Evolutionary conservation across 768 basidiomycete species (phyloP).

Genomic region (Kwoniella dendrophila): DNA sequence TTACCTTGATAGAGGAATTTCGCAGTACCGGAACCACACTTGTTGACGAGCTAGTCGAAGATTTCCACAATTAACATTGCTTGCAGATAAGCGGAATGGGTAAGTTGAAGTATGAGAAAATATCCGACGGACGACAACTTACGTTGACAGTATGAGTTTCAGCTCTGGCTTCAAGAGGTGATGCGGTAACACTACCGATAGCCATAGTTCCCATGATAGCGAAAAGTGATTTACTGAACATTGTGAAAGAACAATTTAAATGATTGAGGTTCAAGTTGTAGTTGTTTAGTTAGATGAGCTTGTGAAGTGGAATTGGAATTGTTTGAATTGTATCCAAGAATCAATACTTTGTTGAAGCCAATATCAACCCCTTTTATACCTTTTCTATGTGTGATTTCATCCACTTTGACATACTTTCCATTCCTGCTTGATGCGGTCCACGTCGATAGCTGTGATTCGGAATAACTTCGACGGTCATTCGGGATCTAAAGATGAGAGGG

Average conservation of each 20-base stretch:
- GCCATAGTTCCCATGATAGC: not conserved
- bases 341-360: not conserved
- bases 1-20: constrained; percentile 20
- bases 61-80: not conserved
- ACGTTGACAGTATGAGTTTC: constrained; percentile 16
- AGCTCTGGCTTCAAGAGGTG: not conserved
- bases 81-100: not conserved
- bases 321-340: not conserved
- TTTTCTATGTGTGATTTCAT: not conserved
- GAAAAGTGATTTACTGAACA: constrained; percentile 13
- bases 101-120: not conserved
- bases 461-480: too few species aligned
- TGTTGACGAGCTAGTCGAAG: constrained; percentile 26
- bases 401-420: too few species aligned
- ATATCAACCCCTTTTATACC: not conserved
- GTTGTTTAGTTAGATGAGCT: not conserved
- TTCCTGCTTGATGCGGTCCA: too few species aligned
- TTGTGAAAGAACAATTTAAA: not conserved
- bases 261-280: not conserved
- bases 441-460: too few species aligned
- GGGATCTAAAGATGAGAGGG: too few species aligned
- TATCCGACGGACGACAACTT: not conserved
- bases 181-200: not conserved
- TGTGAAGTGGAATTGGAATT: not conserved
- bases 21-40: constrained; percentile 27